phyloP scores from a whole-genome alignment of 75 land plant species.

The Azolla pinnata region DNA sequence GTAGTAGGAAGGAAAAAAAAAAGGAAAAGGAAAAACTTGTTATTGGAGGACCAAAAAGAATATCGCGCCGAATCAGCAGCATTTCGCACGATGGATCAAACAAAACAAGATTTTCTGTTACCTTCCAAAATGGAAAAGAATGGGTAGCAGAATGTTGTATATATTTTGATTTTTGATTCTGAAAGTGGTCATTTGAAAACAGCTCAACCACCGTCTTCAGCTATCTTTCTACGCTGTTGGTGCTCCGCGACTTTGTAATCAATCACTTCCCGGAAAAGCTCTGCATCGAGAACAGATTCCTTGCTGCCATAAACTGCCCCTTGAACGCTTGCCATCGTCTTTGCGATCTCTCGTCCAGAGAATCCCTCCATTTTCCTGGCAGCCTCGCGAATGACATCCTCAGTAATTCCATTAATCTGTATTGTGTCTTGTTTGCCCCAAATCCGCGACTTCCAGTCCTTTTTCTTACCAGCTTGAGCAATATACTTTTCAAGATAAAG shows the following conservation, averaged over 20 bases:
- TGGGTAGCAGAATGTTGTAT: too few relatives aligned
- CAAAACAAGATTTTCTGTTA: too few relatives aligned
- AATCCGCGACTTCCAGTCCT: conserved; percentile 25
- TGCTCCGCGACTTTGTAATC: conserved; percentile 90
- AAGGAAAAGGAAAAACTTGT: too few relatives aligned
- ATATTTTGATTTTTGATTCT: too few relatives aligned
- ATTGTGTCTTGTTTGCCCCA: conserved; percentile 53
- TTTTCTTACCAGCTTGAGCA: conserved; percentile 17
- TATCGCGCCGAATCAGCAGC: too few relatives aligned
- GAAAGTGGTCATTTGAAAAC: background rate
- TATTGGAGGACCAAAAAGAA: too few relatives aligned
- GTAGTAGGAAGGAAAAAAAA: too few relatives aligned
- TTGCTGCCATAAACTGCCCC: conserved; percentile 87
- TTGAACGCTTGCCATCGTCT: conserved; percentile 81
- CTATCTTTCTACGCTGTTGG: conserved; percentile 32
- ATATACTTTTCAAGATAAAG: conserved; percentile 76
- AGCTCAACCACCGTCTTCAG: conserved; percentile 12
- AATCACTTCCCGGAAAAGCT: conserved; percentile 62
- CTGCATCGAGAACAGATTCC: conserved; percentile 55
- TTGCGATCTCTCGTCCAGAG: conserved; percentile 96
- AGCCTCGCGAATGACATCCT: conserved; percentile 69
- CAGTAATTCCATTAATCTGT: conserved; percentile 54
- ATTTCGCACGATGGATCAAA: too few relatives aligned
- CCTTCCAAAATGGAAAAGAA: too few relatives aligned
- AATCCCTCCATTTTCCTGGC: conserved; percentile 80